These are phyloP conservation scores for Omphalotus guepiniiformis DNA, from an alignment of 768 basidiomycete genomes.

Conservation along the genomic window DNA sequence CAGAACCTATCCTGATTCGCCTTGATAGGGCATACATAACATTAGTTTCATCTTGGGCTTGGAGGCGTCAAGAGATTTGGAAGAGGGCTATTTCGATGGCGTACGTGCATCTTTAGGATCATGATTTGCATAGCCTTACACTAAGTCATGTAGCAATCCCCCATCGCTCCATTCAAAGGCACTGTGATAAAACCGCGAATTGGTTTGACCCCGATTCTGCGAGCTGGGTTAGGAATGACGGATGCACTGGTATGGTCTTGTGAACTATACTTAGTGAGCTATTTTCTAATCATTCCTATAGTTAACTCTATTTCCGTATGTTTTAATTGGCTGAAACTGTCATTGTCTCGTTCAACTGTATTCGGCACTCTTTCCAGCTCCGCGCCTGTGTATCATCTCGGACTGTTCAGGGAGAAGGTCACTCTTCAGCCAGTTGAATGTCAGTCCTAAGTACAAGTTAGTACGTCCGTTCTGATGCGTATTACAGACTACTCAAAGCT, in stretches of 20 bases:
- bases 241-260: constrained; percentile 59
- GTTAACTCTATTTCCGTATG: constrained; percentile 81
- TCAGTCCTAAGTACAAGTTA: constrained; percentile 29
- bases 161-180: constrained; percentile 77
- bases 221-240: constrained; percentile 92
- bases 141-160: constrained; percentile 55
- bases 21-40: constrained; percentile 64
- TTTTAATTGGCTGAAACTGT: constrained; percentile 9
- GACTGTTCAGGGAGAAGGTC: constrained; percentile 83
- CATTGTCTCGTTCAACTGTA: background rate
- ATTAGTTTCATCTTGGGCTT: constrained; percentile 79
- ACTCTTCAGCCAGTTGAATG: constrained; percentile 90
- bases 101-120: constrained; percentile 35
- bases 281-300: constrained; percentile 14
- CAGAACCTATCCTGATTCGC: background rate
- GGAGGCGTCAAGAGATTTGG: constrained; percentile 71
- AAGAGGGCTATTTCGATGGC: constrained; percentile 57
- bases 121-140: constrained; percentile 5
- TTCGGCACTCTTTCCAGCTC: too few species aligned
- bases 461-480: too few species aligned
- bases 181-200: constrained; percentile 69
- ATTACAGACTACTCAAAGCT: constrained; percentile 94
- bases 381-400: constrained; percentile 87
- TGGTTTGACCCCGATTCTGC: constrained; percentile 86
- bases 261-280: background rate